Evolutionary conservation across 805 yeast genomes (phyloP).

Genomic region (Ogataea ramenticola): DNA sequence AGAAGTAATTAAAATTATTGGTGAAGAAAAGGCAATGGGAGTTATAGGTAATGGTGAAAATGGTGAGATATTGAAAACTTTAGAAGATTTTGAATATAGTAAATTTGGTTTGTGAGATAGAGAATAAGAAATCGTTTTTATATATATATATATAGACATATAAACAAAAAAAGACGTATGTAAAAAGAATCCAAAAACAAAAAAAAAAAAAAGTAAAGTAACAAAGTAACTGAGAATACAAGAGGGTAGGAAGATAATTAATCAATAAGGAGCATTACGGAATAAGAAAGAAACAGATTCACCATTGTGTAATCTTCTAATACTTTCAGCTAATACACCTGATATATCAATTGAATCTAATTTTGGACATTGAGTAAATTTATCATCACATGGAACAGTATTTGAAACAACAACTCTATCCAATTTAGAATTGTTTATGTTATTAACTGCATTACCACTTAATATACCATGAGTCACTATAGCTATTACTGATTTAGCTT

Average conservation of each 20-base stretch:
- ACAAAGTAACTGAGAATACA: neutral
- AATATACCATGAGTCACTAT: constrained; percentile 79
- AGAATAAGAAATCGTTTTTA: neutral
- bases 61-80: constrained; percentile 49
- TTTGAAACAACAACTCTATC: constrained; percentile 72
- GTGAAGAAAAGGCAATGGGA: constrained; percentile 38
- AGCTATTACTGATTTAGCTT: constrained; percentile 69
- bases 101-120: constrained; percentile 34
- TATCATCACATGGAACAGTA: constrained; percentile 70
- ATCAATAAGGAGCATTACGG: constrained; percentile 50
- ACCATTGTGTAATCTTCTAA: constrained; percentile 81
- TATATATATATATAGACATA: neutral
- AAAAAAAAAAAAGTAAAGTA: no score
- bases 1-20: constrained; percentile 52
- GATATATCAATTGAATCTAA: constrained; percentile 65
- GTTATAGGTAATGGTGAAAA: constrained; percentile 35
- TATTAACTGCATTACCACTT: constrained; percentile 66
- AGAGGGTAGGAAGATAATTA: neutral
- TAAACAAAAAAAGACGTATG: no score
- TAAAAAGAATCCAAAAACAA: no score
- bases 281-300: constrained; percentile 78
- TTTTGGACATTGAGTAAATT: constrained; percentile 49
- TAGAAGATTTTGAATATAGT: constrained; percentile 44
- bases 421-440: constrained; percentile 60
- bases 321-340: constrained; percentile 72